These are phyloP conservation scores for Zangia roseola DNA, from an alignment of 768 basidiomycete genomes.

Conservation along the genomic window DNA sequence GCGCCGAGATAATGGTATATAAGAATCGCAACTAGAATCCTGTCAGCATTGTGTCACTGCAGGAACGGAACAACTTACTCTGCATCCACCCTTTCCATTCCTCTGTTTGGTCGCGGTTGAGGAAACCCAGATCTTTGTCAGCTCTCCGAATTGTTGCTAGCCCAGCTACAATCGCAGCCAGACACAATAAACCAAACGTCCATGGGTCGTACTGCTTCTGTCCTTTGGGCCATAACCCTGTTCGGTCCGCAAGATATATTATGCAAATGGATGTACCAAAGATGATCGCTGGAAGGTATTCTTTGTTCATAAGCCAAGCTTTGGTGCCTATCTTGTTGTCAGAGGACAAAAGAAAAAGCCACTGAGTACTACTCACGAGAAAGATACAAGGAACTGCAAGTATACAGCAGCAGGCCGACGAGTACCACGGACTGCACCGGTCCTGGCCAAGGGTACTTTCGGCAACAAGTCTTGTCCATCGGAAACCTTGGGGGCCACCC, in stretches of 20 bases:
- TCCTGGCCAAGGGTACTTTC: slow-evolving; percentile 67
- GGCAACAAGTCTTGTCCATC: slow-evolving; percentile 79
- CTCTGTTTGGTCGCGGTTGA: slow-evolving; percentile 91
- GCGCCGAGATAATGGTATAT: slow-evolving; percentile 90
- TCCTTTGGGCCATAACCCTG: slow-evolving; percentile 83
- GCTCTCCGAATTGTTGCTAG: slow-evolving; percentile 62
- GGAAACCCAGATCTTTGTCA: slow-evolving; percentile 83
- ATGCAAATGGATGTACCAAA: slow-evolving; percentile 68
- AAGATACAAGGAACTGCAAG: slow-evolving; percentile 47
- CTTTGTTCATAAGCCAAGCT: slow-evolving; percentile 14
- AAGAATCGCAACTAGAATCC: slow-evolving; percentile 70
- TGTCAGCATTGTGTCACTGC: not conserved
- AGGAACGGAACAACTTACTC: slow-evolving; percentile 45
- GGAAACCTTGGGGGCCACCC: slow-evolving; percentile 59
- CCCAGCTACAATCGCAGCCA: slow-evolving; percentile 56
- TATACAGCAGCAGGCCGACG: slow-evolving; percentile 44
- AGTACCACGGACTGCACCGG: slow-evolving; percentile 56
- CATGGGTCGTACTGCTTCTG: slow-evolving; percentile 78
- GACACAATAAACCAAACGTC: slow-evolving; percentile 60
- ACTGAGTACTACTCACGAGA: slow-evolving; percentile 21
- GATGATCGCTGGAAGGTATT: slow-evolving; percentile 45
- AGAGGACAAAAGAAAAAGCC: slow-evolving; percentile 12
- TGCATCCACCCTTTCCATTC: slow-evolving; percentile 99
- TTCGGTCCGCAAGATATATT: slow-evolving; percentile 81
- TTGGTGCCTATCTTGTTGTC: slow-evolving; percentile 18